Evolutionary conservation across 2,329 filamentous ascomycete species (phyloP), one percentile per base, ranked within the genome.

Genomic region (Zymoseptoria tritici): DNA sequence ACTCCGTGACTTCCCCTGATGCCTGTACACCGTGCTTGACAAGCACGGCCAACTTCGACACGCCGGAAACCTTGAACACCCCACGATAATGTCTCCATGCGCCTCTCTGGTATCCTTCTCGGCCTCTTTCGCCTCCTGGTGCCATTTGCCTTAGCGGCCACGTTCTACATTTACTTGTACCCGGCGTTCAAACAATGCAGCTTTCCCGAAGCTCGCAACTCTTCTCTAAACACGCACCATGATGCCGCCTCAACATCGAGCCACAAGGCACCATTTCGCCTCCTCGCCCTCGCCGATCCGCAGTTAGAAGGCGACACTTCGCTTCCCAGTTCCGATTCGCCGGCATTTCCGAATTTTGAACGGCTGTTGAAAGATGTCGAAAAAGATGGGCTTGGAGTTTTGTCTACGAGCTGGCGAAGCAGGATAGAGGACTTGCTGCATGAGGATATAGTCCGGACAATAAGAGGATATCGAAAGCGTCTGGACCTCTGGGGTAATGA

Each of bases 401-500:
- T 58, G 13, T 60, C 58, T n/a, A 58, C 49, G 7, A 57, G 55
- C 55, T 22, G 36, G 36, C 36, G 36, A 46, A 16, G n/a, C 52
- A 55, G 13, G 49, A 16, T 24, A 9, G 13, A 9, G 51, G 49
- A 11, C 4, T 63, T 73, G 3, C 60, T 71, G 13, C 59, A 57
- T 0, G 62, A 87, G 59, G 91, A 96, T 72, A 76, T 91, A 2
- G 85, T 85, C 6, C 82, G 84, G 65, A 80, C 86, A 19, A 66
- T 92, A 55, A 80, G 85, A 66, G 86, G 85, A 1, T 78, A 82
- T 55, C 83, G 90, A 64, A 99, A 99, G 77, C 82, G 84, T 19
- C 74, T 99, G 66, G 94, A 99, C 74, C 83, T 97, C 1, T 84
- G 91, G 69, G 94, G 94, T 3, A 99, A 99, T 75, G 94, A 99